These are phyloP conservation scores for Phalaenopsis equestris DNA, from an alignment of 106 monocot species.

Conservation along the genomic window DNA sequence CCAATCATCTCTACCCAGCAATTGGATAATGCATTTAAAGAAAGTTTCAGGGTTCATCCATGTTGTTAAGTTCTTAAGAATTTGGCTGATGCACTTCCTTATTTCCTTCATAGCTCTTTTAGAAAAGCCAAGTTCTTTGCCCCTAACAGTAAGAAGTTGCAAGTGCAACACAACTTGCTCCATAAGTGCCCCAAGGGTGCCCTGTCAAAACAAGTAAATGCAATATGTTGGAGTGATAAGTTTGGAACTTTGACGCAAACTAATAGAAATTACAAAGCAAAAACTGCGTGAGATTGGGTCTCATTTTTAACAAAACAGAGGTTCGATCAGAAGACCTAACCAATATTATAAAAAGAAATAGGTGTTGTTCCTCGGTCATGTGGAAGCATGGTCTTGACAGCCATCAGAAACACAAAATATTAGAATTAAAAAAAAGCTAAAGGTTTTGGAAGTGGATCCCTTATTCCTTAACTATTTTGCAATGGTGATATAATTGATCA, in stretches of 20 bases:
- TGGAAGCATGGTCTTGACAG: too few species aligned
- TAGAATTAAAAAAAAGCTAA: too few species aligned
- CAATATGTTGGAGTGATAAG: background rate
- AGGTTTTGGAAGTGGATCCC: too few species aligned
- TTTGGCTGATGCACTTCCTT: constrained; percentile 26
- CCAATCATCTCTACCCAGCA: constrained; percentile 40
- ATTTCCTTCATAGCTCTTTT: constrained; percentile 22
- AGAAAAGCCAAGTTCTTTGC: constrained; percentile 20
- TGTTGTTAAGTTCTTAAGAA: constrained; percentile 41
- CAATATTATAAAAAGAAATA: too few species aligned
- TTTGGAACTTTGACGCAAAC: background rate
- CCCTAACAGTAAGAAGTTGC: constrained; percentile 29
- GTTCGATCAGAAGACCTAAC: background rate
- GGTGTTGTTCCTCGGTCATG: too few species aligned
- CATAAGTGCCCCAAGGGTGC: constrained; percentile 55
- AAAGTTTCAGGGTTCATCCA: constrained; percentile 61
- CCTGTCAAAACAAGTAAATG: constrained; percentile 26
- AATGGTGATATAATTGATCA: too few species aligned
- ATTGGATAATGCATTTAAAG: constrained; percentile 44
- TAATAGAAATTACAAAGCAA: background rate
- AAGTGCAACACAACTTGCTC: constrained; percentile 57
- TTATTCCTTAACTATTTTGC: too few species aligned
- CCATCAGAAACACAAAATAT: too few species aligned
- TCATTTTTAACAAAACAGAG: background rate
- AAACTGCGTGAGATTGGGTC: background rate